Base-by-base conservation (phyloP, 1,284 basidiomycete genomes). In the Exobasidium rhododendri region DNA sequence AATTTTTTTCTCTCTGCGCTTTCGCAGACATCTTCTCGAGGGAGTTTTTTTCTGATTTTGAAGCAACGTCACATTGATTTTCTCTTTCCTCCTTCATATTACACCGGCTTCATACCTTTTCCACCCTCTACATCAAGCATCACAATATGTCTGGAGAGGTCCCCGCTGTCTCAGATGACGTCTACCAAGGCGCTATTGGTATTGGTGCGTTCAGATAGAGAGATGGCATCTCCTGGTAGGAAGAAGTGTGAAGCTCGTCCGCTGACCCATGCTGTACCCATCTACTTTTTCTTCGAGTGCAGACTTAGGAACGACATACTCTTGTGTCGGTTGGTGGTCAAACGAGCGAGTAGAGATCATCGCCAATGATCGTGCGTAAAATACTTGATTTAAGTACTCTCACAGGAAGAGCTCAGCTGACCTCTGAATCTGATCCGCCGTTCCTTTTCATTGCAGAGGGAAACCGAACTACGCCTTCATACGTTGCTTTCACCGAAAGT, bases 401-500 rank as follows among this genome's bases (percentile, higher is more conserved):
- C 28, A 29, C 17, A 26, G 40, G 3, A 29, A 53, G 20, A n/a
- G n/a, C n/a, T n/a, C n/a, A n/a, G n/a, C n/a, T n/a, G n/a, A n/a
- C n/a, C n/a, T n/a, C n/a, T n/a, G n/a, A n/a, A n/a, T n/a, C n/a
- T n/a, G n/a, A n/a, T n/a, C n/a, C n/a, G n/a, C n/a, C n/a, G n/a
- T n/a, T n/a, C n/a, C n/a, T n/a, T n/a, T n/a, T n/a, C 7, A 40
- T 91, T 83, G 80, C 83, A 96, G 63, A 79, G 90, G 94, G 94
- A 80, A 97, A 97, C 88, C 88, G 94, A 75, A 97, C 94, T 77
- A 97, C 94, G 62, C 94, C 94, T 62, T 98, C 94, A 74, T 97
- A 97, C 84, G 94, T 97, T 83, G 92, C 94, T 75, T 97, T 98
- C 86, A 94, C 92, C 73, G 84, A 91, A 68, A 90, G 90, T 82